Base-by-base conservation (phyloP, 2,329 filamentous ascomycete species). In the Cercospora janseana region DNA sequence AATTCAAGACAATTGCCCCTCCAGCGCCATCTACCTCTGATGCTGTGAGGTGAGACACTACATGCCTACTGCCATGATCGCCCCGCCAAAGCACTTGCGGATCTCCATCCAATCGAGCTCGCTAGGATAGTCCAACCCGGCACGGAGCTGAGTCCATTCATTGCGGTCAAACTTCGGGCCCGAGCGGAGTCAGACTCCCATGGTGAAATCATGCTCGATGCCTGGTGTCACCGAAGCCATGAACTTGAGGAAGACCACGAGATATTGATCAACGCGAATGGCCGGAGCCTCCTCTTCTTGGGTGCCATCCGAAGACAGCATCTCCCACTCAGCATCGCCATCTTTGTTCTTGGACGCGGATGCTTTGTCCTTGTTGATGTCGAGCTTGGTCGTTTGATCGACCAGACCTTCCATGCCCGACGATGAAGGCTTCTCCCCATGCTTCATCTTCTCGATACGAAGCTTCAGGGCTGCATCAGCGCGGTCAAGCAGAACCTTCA, bases 181-280 rank as follows among this genome's bases (percentile, higher is more conserved):
- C 52, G 60, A 55, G 55, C 49, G 56, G 57, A 52, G 58, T 77
- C 76, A 95, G 29, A 95, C 85, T 4, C 89, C 88, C 90, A 96
- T 96, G 1, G 92, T 97, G 69, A 94, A 96, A 69, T 97, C 92
- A 70, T 96, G 89, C 72, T 97, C 92, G 70, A 98, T 97, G 40
- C 91, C 91, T 4, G 93, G 93, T 12, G 92, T 97, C 35, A 98
- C 93, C 63, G 75, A 71, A 60, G 75, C 75, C 74, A 77, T 77
- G 66, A 87, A 87, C 79, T 93, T 93, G 52, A 93, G 74, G 70
- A 93, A 93, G 3, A 93, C 88, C 10, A 93, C 85, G 21, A 93
- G 76, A 64, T 93, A 93, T 71, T 93, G 88, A 63, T 94, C 88
- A n/a, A 92, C 87, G 12, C 88, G 79, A 57, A 92, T 91, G 20